Evolutionary conservation across 2,329 filamentous ascomycete genomes (phyloP).

Genomic region (Erysiphe pisi): DNA sequence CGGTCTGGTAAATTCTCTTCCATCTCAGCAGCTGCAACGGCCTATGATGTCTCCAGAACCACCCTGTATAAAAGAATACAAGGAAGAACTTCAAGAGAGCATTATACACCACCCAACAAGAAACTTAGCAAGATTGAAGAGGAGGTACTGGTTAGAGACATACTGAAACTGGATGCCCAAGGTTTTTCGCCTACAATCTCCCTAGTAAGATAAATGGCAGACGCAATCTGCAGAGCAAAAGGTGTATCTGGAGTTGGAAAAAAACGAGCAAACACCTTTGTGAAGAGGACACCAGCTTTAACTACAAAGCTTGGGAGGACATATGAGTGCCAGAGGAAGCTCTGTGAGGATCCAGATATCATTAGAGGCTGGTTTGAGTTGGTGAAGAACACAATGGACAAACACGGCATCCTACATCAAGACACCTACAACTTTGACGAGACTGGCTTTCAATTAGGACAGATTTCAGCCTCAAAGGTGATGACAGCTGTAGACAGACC

Average conservation of each 20-base stretch:
- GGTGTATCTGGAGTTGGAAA: not conserved
- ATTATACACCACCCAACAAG: not conserved
- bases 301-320: not conserved
- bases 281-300: not conserved
- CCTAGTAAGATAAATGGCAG: not conserved
- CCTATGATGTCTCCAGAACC: not conserved
- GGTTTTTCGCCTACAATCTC: not conserved
- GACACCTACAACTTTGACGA: not conserved
- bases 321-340: constrained; percentile 18
- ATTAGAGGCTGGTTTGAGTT: not conserved
- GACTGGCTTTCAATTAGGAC: not conserved
- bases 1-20: not conserved
- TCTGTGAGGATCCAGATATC: not conserved
- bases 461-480: not conserved
- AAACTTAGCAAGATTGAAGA: not conserved
- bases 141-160: not conserved
- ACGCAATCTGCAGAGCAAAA: not conserved
- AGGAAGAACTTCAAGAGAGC: not conserved
- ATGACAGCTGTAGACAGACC: not conserved
- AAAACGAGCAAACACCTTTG: not conserved
- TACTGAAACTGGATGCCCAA: not conserved
- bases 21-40: not conserved
- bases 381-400: not conserved
- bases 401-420: not conserved
- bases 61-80: not conserved